Evolutionary conservation across 345 rosid species (phyloP).

Genomic region (Salix brachista): DNA sequence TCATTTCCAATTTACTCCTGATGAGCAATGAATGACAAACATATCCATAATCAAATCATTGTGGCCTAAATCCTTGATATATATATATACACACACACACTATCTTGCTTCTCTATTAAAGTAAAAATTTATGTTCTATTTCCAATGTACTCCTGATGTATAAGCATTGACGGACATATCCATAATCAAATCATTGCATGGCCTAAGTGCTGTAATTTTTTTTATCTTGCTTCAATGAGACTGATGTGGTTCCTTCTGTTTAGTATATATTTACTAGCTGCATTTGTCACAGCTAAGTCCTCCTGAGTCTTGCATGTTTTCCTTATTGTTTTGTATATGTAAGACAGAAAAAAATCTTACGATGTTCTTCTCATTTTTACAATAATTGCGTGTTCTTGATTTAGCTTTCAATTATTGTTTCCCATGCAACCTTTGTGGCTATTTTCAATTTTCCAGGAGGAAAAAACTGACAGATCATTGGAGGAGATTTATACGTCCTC

Average conservation of each 20-base stretch:
- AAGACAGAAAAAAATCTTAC: not conserved
- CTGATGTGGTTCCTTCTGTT: not conserved
- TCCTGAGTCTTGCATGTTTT: not conserved
- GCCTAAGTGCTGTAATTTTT: not conserved
- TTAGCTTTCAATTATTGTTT: not conserved
- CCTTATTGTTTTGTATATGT: not conserved
- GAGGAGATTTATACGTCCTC: constrained; percentile 32
- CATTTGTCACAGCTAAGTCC: not conserved
- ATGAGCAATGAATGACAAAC: not conserved
- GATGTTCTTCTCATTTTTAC: not conserved
- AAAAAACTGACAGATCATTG: constrained; percentile 33
- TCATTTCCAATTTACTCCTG: not conserved
- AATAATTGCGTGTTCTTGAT: not conserved
- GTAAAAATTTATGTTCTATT: no score
- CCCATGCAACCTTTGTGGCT: not conserved
- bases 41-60: not conserved
- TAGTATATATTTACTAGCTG: not conserved
- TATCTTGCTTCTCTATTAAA: no score
- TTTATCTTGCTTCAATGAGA: not conserved
- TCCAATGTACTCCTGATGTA: no score
- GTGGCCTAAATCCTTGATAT: not conserved
- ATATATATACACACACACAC: not conserved
- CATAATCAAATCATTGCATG: not conserved
- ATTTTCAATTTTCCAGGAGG: constrained; percentile 16
- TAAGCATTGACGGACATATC: not conserved